Base-by-base conservation (phyloP, 306 rosid genomes). In the Glycine tomentella region DNA sequence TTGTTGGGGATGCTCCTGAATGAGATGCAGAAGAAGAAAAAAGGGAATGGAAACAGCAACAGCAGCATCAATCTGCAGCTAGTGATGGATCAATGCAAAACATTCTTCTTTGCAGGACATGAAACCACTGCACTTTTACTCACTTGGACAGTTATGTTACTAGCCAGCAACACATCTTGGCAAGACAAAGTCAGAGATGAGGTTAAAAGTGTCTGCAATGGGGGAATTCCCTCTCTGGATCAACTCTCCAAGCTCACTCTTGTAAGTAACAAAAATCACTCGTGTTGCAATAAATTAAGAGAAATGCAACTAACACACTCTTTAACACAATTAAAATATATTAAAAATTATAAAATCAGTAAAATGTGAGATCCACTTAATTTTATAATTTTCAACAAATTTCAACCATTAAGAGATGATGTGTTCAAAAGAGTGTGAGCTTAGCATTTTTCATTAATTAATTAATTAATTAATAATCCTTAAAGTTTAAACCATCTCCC, bases 61-160 rank as follows among this genome's bases (percentile, higher is more conserved):
- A 25, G 31, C n/a, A 77, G 89, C 82, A 72, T 93, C 15, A 84
- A 88, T 72, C 67, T 93, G 77, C 97, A 93, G 73, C 58, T 87
- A 3, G 93, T 96, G 8, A 96, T 92, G 97, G 99, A 96, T 86
- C 94, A 96, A 81, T 96, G 99, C 84, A 96, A 96, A 55, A 96
- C 99, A 11, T 96, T 96, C 81, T 96, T 96, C 90, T 96, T 96
- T 85, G 93, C 99, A 16, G 99, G 99, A 3, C 97, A 96, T 80
- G 99, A 96, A 82, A 93, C 99, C 49, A 90, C 98, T 4, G 94
- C 99, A 0, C 88, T 96, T 3, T 85, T 96, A 79, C 97, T 96
- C 80, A 96, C 94, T 4, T 96, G 99, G 99, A 88, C 97, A 5
- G 86, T 93, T 56, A 96, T 96, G 98, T 79, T 96, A 76, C 58